Percentiles rank a stretch among this genome's conserved stretches.
These are phyloP conservation scores for Metschnikowia continentalis DNA, from an alignment of 805 yeast genomes.

Conservation along the genomic window DNA sequence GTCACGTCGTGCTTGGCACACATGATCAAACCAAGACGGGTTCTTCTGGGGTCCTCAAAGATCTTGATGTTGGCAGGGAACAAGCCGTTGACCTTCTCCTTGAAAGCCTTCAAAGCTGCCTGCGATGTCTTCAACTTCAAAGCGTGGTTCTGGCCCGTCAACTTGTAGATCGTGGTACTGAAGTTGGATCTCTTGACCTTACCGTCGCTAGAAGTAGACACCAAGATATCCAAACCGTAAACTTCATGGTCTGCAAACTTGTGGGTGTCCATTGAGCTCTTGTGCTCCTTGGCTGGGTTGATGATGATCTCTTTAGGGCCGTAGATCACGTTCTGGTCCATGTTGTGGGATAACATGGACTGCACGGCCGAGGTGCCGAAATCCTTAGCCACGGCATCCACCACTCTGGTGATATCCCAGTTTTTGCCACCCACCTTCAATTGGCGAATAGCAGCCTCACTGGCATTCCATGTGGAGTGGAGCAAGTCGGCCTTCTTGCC, in stretches of 20 bases:
- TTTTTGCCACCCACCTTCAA: slow-evolving; percentile 65
- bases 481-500: slow-evolving; percentile 65
- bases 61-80: slow-evolving; percentile 69
- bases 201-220: slow-evolving; percentile 62
- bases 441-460: slow-evolving; percentile 72
- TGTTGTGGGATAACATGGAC: slow-evolving; percentile 74
- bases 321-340: slow-evolving; percentile 59
- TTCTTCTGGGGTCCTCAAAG: slow-evolving; percentile 64
- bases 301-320: slow-evolving; percentile 74
- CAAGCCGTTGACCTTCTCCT: slow-evolving; percentile 53
- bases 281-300: slow-evolving; percentile 69
- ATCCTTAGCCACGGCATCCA: slow-evolving; percentile 55
- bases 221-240: slow-evolving; percentile 68
- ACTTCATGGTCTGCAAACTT: slow-evolving; percentile 74
- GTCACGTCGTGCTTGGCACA: slow-evolving; percentile 63
- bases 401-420: slow-evolving; percentile 70
- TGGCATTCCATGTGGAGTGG: slow-evolving; percentile 71
- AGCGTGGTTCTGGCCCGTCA: slow-evolving; percentile 63
- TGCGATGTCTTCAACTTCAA: slow-evolving; percentile 71
- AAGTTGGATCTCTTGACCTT: slow-evolving; percentile 57
- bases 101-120: slow-evolving; percentile 60
- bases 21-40: slow-evolving; percentile 72
- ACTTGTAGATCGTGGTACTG: slow-evolving; percentile 67
- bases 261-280: slow-evolving; percentile 55
- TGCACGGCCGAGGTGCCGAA: slow-evolving; percentile 62